Evolutionary conservation across 2,329 filamentous ascomycete species (phyloP).

Genomic region (Epichloe festucae): DNA sequence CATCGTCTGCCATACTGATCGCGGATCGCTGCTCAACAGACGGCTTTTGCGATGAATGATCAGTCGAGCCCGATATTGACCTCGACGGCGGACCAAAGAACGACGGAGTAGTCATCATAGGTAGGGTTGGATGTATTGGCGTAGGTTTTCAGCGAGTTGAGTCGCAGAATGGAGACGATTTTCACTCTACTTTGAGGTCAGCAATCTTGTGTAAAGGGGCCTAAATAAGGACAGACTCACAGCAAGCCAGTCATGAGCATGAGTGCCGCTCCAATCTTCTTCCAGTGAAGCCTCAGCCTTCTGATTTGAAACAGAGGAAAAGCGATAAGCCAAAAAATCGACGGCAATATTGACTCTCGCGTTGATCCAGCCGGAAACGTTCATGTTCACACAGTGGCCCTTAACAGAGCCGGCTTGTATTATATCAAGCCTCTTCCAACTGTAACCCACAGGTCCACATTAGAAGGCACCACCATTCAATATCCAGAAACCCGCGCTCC

Average conservation of each 20-base stretch:
- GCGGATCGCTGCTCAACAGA: no score
- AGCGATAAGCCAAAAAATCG: slow-evolving; percentile 2
- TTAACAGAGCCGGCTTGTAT: background rate
- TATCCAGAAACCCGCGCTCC: no score
- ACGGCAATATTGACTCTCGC: background rate
- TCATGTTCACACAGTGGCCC: background rate
- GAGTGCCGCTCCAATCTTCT: slow-evolving; percentile 2
- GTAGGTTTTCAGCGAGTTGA: no score
- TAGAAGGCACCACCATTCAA: background rate
- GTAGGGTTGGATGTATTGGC: no score
- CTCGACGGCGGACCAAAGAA: no score
- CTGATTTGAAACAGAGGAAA: slow-evolving; percentile 1
- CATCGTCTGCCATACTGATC: no score
- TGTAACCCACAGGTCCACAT: background rate
- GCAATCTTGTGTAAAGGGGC: no score
- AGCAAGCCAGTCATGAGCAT: slow-evolving; percentile 3
- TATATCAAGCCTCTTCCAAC: background rate
- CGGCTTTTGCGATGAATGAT: no score
- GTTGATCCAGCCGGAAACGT: background rate
- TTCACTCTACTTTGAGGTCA: no score
- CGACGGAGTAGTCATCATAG: no score
- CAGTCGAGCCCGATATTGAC: no score
- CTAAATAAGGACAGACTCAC: background rate
- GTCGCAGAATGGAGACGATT: no score
- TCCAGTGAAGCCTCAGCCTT: slow-evolving; percentile 4